Base-by-base conservation (phyloP, 2,329 filamentous ascomycete species). In the Rhinocladiella mackenziei region DNA sequence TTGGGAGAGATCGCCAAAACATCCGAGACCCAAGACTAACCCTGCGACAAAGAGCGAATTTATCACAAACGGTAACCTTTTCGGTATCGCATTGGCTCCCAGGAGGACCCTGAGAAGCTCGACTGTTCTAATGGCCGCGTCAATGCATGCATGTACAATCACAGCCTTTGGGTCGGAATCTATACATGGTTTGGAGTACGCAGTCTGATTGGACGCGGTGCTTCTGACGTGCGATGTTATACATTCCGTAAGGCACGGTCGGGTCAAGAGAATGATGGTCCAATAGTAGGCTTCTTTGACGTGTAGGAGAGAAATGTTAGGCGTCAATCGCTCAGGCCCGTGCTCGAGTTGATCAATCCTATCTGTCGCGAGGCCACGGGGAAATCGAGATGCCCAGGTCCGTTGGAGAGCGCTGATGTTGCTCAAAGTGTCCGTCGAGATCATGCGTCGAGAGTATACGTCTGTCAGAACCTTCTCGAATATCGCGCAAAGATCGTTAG, bases 31-130 rank as follows among this genome's bases (percentile, higher is more conserved):
- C 0, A 73, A 58, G 0, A 72, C 69, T 1, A 73, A 54, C 0
- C 66, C 67, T 0, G 69, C 69, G 4, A 70, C 65, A 46, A 73
- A 73, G 3, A 68, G 62, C 1, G 67, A 68, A 36, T 72, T 73
- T 3, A 72, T 67, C 1, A 72, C 52, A 11, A 72, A 70, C 0
- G 70, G 70, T 3, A 72, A 53, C 1, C 69, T 60, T 20, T 66
- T 68, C 0, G 70, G 69, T 0, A 71, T 58, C 2, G 58, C 55
- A 1, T 59, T 46, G 1, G 60, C 62, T 1, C 53, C 54, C 3
- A 65, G 48, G 1, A 73, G 60, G 1, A 57, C 58, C 9, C 67
- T 61, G 1, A 70, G 55, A 0, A 72, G 59, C 3, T 68, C 65
- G 2, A 72, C 59, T 5, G 59, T 58, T 22, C 62, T 58, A 2